Percentiles rank a stretch among this genome's conserved stretches.
Evolutionary conservation across 1,284 basidiomycete species (phyloP).

Genomic region (Limonomyces culmigenus): DNA sequence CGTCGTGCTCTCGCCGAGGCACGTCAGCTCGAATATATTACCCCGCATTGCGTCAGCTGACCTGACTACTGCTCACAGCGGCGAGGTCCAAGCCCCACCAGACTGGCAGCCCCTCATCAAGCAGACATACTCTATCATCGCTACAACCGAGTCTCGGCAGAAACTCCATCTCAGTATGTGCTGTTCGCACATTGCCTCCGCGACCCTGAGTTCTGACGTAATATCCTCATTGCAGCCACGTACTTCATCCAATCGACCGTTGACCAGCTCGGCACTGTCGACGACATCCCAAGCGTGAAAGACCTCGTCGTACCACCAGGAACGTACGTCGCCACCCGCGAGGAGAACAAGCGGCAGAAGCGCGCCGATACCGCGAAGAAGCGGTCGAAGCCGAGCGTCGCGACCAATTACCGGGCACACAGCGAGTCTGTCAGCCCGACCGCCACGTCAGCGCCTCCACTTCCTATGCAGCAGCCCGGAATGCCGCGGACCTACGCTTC

Average conservation of each 20-base stretch:
- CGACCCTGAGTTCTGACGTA: slow-evolving; percentile 1
- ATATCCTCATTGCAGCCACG: slow-evolving; percentile 27
- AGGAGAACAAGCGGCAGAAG: slow-evolving; percentile 1
- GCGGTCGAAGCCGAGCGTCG: not conserved
- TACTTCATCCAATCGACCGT: slow-evolving; percentile 57
- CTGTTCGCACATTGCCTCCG: slow-evolving; percentile 2
- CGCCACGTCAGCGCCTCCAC: not conserved
- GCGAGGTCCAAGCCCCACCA: slow-evolving; percentile 7
- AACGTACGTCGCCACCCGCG: slow-evolving; percentile 15
- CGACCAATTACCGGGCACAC: too few relatives aligned
- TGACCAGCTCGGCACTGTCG: slow-evolving; percentile 45
- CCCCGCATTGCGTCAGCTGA: not conserved
- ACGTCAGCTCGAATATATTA: too few relatives aligned
- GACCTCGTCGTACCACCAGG: slow-evolving; percentile 39
- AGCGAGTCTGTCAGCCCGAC: too few relatives aligned
- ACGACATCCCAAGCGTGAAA: slow-evolving; percentile 35
- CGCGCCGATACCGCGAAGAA: not conserved
- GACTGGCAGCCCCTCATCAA: slow-evolving; percentile 43
- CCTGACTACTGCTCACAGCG: slow-evolving; percentile 2
- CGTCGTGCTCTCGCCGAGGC: slow-evolving; percentile 9
- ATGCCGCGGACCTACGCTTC: too few relatives aligned
- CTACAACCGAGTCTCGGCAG: slow-evolving; percentile 38
- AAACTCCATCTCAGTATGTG: slow-evolving; percentile 68
- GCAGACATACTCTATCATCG: slow-evolving; percentile 65
- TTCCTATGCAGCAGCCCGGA: too few relatives aligned